These are phyloP conservation scores for Diaporthe capsici DNA, from an alignment of 2,329 filamentous ascomycete genomes.

Conservation along the genomic window DNA sequence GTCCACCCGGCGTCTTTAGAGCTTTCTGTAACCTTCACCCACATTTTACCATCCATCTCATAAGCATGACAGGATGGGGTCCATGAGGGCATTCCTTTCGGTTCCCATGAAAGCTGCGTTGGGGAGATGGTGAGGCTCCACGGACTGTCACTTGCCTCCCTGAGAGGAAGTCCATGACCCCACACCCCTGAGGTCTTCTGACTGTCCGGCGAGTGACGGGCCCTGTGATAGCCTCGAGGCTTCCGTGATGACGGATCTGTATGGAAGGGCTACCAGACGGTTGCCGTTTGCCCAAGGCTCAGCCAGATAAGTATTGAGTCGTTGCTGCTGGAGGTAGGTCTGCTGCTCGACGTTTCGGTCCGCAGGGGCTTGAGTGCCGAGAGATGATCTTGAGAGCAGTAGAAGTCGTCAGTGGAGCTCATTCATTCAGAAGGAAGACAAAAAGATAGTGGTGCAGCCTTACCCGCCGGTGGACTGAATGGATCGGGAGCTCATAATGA, in stretches of 20 bases:
- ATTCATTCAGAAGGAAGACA: accelerated
- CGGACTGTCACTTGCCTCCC: background rate
- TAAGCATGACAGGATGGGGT: too few species aligned
- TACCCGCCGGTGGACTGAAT: constrained; percentile 3
- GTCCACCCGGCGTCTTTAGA: background rate
- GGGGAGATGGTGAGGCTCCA: too few species aligned
- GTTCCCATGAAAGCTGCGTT: too few species aligned
- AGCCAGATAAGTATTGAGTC: background rate
- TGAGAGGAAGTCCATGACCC: background rate
- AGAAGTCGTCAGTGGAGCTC: background rate
- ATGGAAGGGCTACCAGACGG: background rate
- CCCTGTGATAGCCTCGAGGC: background rate
- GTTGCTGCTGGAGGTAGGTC: constrained; percentile 16
- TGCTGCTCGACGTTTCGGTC: background rate
- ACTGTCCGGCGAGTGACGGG: background rate
- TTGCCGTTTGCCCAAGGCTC: constrained; percentile 16
- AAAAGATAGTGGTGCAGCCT: background rate
- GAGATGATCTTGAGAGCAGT: background rate
- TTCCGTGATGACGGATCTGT: background rate
- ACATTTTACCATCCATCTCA: background rate
- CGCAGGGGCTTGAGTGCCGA: background rate
- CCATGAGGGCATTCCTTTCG: too few species aligned
- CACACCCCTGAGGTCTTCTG: background rate
- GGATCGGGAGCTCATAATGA: background rate
- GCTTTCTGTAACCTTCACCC: too few species aligned